Base-by-base conservation (phyloP, 306 rosid species). In the Citrullus mucosospermus region DNA sequence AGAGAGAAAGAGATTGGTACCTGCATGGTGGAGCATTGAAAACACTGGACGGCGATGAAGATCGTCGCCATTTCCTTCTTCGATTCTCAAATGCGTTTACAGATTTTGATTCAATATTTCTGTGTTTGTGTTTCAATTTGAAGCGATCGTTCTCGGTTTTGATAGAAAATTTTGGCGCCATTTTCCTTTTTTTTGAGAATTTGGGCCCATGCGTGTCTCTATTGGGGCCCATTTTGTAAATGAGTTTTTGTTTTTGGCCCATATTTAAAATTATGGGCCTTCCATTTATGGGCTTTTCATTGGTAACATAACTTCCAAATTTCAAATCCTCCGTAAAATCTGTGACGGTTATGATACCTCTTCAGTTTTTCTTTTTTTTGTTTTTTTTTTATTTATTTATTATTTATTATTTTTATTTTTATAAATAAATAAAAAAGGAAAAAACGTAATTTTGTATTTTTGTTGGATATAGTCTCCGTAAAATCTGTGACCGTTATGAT, bases 1-100 rank as follows among this genome's bases (percentile, higher is more conserved):
- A 59, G 61, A 46, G 72, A 83, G 73, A 75, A 57, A 69, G 55
- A 67, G 75, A 67, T 17, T 9, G 8, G 79, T 84, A 2, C 97
- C 96, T 92, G 97, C 98, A 92, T 90, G 81, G 93, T 89, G 84
- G 89, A 88, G 92, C 97, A 94, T 55, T 92, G 89, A 86, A 83
- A 89, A 86, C 98, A 94, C 69, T 88, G 91, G 28, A 94, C 91
- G 58, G 97, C 94, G 59, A 89, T 84, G 90, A 92, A 94, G 85
- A 89, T 46, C 58, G 85, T 82, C 36, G 91, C 56, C 93, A 87
- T 90, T 25, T 28, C 44, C 59, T 46, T 6, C 71, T 59, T 51
- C 48, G 32, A 43, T n/a, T 59, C 32, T 22, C 30, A 9, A 22
- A 72, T 46, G 20, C 9, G 15, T 32, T 32, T 32, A 32, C 36